Evolutionary conservation across 345 rosid species (phyloP), one percentile per base, ranked within the genome.

Genomic region (Ceriops zippeliana): DNA sequence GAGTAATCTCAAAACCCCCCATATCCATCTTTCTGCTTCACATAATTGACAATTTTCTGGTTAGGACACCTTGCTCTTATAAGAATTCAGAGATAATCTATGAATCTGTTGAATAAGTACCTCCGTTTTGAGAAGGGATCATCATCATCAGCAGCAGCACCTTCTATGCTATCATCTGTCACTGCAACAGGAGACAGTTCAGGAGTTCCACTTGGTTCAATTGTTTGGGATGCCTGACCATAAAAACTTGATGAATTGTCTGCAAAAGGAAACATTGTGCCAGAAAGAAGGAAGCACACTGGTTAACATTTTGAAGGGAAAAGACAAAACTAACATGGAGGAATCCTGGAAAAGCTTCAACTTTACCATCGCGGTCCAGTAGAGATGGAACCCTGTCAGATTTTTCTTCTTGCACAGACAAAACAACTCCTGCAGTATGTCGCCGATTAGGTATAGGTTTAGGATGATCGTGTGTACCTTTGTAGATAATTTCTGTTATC

Each of bases 381-480:
- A 78, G 71, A 56, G 84, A 72, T 24, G 84, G 78, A 74, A 68
- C 72, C 69, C 77, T 85, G 69, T 87, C 98, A 65, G 83, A 80
- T 73, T 83, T 83, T 66, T 88, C 97, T 68, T 92, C 97, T 73
- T 88, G 97, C 63, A 78, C 57, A 13, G 87, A 70, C 83, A 89
- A 72, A 70, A 85, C 79, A 76, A 73, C 74, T 70, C 89, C 90
- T 63, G 86, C 73, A 75, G 86, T 75, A 81, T 81, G 82, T 64
- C 96, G 89, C 30, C 93, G 91, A 67, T 83, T 89, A 59, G 90
- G 85, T 81, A 84, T 96, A 71, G 97, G 99, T 78, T 95, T 95
- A 69, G 97, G 98, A 80, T 95, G 99, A 75, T 90, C 93, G 61
- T 95, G 99, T 42, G 84, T 85, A 71, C 99, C 99, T 86, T 95